A percentile compares a stretch with the other conserved stretches of the same genome.
phyloP scores from a whole-genome alignment of 2,329 filamentous ascomycete genomes.

The Colletotrichum tropicale region DNA sequence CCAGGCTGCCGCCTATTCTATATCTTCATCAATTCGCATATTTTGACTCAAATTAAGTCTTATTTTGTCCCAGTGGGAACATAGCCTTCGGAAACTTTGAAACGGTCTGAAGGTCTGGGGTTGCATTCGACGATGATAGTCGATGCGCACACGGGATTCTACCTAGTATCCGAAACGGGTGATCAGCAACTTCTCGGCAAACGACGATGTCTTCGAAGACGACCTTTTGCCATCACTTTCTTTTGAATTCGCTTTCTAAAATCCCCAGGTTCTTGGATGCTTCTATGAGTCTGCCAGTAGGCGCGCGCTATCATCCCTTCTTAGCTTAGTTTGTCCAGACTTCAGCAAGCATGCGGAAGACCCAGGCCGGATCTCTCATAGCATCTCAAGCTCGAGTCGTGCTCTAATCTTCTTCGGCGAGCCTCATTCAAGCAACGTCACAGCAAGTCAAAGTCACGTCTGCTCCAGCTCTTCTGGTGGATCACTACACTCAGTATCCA shows the following conservation, averaged over 20 bases:
- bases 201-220: neutral
- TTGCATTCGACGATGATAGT: neutral
- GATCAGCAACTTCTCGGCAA: neutral
- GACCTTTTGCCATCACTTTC: neutral
- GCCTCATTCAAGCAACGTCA: neutral
- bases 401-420: neutral
- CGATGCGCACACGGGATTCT: neutral
- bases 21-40: neutral
- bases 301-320: neutral
- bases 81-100: neutral
- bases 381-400: neutral
- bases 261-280: neutral
- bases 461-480: neutral
- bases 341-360: neutral
- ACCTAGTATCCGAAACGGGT: neutral
- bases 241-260: neutral
- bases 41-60: neutral
- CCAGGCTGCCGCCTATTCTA: neutral
- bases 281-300: neutral
- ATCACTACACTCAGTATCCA: too few relatives aligned
- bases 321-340: neutral
- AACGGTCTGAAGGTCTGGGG: neutral
- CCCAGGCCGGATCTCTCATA: neutral
- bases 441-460: neutral
- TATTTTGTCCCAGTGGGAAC: neutral